A percentile compares a stretch with the other conserved stretches of the same genome.
phyloP scores from a whole-genome alignment of 441 rosid species.

The Mallotus japonicus region DNA sequence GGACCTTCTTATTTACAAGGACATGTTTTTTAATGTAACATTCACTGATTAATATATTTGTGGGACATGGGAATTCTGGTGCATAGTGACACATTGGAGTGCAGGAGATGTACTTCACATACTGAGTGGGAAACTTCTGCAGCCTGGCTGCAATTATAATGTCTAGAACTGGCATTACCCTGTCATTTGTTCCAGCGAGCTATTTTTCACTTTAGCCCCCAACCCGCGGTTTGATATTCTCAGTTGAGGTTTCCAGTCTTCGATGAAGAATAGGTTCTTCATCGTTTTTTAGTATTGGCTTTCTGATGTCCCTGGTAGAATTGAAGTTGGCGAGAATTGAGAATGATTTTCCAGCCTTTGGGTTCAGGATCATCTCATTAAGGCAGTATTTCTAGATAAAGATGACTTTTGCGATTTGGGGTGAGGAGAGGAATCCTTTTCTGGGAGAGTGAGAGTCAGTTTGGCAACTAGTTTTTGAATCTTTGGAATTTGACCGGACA shows the following conservation, averaged over 20 bases:
- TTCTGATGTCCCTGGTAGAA: background rate
- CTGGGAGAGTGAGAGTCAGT: too few relatives aligned
- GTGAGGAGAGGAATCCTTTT: background rate
- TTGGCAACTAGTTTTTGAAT: background rate
- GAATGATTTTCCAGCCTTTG: conserved; percentile 2
- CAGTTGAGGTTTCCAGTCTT: background rate
- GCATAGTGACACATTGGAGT: background rate
- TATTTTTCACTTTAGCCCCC: background rate
- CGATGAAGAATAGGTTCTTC: too few relatives aligned
- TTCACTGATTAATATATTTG: background rate
- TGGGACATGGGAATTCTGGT: background rate
- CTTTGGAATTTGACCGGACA: background rate
- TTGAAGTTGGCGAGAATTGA: background rate
- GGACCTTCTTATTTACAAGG: background rate
- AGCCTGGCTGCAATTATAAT: background rate
- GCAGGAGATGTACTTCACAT: background rate
- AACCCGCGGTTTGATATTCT: background rate
- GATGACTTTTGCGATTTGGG: background rate
- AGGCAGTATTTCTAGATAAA: background rate
- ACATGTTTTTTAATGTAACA: background rate
- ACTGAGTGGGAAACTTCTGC: background rate
- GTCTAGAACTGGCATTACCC: background rate
- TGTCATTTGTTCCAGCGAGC: too few relatives aligned
- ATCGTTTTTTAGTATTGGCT: background rate
- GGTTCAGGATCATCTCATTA: conserved; percentile 8